Evolutionary conservation across 2,329 filamentous ascomycete genomes (phyloP).

Genomic region (Bipolaris sorokiniana): DNA sequence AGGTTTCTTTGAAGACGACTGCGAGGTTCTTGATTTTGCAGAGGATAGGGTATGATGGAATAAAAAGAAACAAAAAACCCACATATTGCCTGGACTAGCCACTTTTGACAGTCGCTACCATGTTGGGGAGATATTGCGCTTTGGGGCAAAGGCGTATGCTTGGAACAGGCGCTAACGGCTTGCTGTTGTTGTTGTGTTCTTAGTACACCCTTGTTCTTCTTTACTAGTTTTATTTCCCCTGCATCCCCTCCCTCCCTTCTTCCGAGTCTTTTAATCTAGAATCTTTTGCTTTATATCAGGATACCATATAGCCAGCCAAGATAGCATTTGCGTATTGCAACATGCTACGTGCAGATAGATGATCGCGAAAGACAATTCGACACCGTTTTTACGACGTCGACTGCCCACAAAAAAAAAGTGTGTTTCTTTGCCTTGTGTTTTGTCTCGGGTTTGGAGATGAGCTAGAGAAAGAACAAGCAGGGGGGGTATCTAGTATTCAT

Average conservation of each 20-base stretch:
- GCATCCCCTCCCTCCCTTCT: background rate
- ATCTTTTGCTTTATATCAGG: background rate
- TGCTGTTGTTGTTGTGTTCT: background rate
- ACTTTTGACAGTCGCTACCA: background rate
- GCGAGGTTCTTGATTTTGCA: constrained; percentile 88
- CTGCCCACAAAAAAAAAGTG: background rate
- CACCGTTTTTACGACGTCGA: background rate
- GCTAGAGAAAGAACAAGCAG: background rate
- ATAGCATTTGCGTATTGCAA: background rate
- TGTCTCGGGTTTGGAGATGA: too few species aligned
- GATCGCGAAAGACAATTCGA: background rate
- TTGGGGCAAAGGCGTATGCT: constrained; percentile 1
- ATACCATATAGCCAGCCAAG: constrained; percentile 8
- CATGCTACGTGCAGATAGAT: background rate
- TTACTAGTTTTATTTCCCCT: too few species aligned
- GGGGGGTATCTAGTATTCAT: constrained; percentile 2
- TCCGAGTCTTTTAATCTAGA: background rate
- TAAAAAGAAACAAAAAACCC: background rate
- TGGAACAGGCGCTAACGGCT: constrained; percentile 2
- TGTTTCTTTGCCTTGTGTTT: too few species aligned
- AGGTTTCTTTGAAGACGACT: constrained; percentile 89
- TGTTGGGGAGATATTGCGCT: background rate
- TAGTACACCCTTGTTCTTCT: background rate
- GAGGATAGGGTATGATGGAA: constrained; percentile 55
- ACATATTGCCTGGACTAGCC: background rate